These are phyloP conservation scores for Trichosanthes truncata DNA, from an alignment of 306 rosid genomes.

Conservation along the genomic window DNA sequence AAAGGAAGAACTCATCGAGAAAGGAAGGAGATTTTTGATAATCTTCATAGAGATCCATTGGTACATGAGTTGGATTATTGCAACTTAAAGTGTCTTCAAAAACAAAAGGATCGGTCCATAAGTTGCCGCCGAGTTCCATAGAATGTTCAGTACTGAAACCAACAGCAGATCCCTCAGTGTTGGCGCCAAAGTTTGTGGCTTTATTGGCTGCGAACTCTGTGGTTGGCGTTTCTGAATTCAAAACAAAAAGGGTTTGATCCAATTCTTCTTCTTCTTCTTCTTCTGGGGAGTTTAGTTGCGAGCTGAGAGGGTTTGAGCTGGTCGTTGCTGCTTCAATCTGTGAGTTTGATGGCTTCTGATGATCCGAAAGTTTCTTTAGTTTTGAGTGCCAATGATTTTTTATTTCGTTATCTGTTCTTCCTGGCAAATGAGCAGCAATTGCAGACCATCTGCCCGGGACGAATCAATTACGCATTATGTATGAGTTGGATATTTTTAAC, in stretches of 20 bases:
- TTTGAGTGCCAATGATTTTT: constrained; percentile 66
- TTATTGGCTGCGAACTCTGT: not conserved
- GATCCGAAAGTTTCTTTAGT: constrained; percentile 32
- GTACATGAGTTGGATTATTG: not conserved
- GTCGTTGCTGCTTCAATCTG: not conserved
- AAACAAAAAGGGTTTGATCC: not conserved
- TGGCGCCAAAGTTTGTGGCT: not conserved
- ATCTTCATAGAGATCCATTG: not conserved
- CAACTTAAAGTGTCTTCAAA: constrained; percentile 15
- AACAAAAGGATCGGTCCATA: constrained; percentile 38
- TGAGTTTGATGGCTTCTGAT: not conserved
- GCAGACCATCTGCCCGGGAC: constrained; percentile 42
- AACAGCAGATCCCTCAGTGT: not conserved
- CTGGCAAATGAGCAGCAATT: constrained; percentile 51
- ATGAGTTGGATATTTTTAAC: not conserved
- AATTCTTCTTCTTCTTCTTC: not conserved
- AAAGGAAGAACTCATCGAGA: constrained; percentile 7
- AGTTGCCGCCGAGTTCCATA: constrained; percentile 14
- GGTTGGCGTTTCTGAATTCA: not conserved
- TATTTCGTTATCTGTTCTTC: constrained; percentile 76
- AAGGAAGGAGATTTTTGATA: not conserved
- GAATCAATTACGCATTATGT: not conserved
- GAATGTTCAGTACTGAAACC: constrained; percentile 6
- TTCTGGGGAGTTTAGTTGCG: not conserved
- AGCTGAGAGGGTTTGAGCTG: constrained; percentile 2